Evolutionary conservation across 129 eudicot species (phyloP), one percentile per base, ranked within the genome.

Genomic region (Flaveria brownii): DNA sequence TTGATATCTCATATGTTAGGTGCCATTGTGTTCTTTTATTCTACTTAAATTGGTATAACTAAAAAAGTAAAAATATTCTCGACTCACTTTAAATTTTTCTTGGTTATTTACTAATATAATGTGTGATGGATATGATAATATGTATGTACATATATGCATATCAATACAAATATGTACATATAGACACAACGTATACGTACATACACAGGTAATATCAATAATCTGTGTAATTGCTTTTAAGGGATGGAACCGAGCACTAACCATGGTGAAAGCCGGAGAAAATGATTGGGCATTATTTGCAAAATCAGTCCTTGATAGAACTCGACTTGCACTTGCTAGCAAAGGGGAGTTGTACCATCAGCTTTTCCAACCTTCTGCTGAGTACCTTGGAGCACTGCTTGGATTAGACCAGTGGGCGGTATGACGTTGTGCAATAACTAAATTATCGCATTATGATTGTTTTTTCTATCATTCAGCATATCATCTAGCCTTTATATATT

Each of bases 261-360:
- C 74, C 76, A 89, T 87, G 96, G 77, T 79, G 62, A 89, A 81
- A 55, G 76, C 55, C 68, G 82, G 87, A 39, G 88, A 91, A 59
- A 83, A 80, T 41, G 83, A 88, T 39, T 95, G 96, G 96, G 99
- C 99, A 36, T 88, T 95, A 78, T 95, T 89, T 86, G 92, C 99
- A 54, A 95, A 95, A 62, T 87, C 99, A 30, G 96, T 95, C 70
- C 99, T 95, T 80, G 99, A 95, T 84, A 89, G 97, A 82, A 91
- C 92, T 20, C 97, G 99, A 20, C 94, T 95, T 80, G 88, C 97
- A 70, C 97, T 95, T 81, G 87, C 96, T 71, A 89, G 85, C 88
- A 95, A 89, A 84, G 97, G 96, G 56, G 99, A 95, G 90, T 83
- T 77, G 62, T 95, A 91, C 84, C 97, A 91, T 79, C 85, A 84